phyloP scores from a whole-genome alignment of 75 land plant genomes.

The Pinus tabuliformis region DNA sequence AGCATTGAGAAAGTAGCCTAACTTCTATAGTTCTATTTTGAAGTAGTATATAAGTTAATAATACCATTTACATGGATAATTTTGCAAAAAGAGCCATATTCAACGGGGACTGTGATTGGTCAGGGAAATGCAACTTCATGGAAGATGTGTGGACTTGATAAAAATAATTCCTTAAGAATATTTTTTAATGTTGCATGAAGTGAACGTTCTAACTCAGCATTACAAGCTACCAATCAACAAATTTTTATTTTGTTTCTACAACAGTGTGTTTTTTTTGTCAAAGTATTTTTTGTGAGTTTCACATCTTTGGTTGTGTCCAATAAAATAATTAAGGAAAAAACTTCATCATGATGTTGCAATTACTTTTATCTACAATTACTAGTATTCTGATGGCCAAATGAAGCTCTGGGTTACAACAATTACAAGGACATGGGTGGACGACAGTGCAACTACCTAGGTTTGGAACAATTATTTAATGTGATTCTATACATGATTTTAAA shows the following conservation, averaged over 20 bases:
- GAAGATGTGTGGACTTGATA: too few relatives aligned
- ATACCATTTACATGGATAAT: background rate
- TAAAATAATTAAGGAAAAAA: background rate
- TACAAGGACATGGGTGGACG: constrained; percentile 83
- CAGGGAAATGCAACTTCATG: too few relatives aligned
- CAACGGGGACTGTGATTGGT: constrained; percentile 79
- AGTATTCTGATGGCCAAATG: constrained; percentile 74
- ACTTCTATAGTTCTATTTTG: background rate
- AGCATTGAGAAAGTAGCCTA: background rate
- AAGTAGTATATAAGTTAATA: background rate
- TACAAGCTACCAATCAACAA: constrained; percentile 49
- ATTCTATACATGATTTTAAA: background rate
- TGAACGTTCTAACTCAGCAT: constrained; percentile 45
- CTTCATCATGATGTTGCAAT: background rate
- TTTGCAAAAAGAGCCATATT: constrained; percentile 85
- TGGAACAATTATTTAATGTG: background rate
- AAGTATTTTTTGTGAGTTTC: background rate
- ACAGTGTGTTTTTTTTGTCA: constrained; percentile 33
- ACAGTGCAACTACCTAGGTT: constrained; percentile 70
- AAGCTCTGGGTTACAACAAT: constrained; percentile 78
- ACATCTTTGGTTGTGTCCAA: too few relatives aligned
- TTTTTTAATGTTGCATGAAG: constrained; percentile 84
- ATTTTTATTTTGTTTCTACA: constrained; percentile 84
- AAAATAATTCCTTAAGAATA: constrained; percentile 79
- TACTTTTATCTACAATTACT: constrained; percentile 50